A percentile compares a stretch with the other conserved stretches of the same genome.
phyloP scores from a whole-genome alignment of 2,329 filamentous ascomycete genomes.

The Dichotomopilus funicola region DNA sequence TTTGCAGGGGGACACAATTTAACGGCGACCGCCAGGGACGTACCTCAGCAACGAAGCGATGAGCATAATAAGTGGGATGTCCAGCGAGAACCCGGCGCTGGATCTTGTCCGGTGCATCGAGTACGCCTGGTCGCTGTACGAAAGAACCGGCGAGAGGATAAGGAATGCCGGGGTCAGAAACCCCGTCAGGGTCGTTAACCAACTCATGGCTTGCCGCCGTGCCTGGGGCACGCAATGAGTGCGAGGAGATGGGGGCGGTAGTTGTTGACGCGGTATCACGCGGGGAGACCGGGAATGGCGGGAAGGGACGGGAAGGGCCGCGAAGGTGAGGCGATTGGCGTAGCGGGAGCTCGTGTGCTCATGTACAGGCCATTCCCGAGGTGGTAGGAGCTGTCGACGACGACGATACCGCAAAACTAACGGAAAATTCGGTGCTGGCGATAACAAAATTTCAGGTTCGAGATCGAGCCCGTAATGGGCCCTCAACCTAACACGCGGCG shows the following conservation, averaged over 20 bases:
- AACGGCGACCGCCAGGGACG: background rate
- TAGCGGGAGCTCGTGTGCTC: background rate
- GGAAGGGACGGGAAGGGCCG: background rate
- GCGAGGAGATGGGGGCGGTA: background rate
- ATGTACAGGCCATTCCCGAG: constrained; percentile 3
- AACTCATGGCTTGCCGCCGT: constrained; percentile 29
- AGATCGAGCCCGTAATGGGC: constrained; percentile 3
- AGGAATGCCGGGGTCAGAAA: constrained; percentile 58
- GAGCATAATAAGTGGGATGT: constrained; percentile 67
- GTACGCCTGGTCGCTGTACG: constrained; percentile 59
- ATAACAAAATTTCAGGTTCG: background rate
- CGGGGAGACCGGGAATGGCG: background rate
- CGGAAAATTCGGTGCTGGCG: too few species aligned
- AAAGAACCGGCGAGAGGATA: constrained; percentile 56
- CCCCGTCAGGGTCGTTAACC: constrained; percentile 45
- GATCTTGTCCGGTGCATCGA: constrained; percentile 59
- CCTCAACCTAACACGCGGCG: background rate
- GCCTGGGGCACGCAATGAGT: background rate
- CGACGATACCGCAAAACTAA: background rate
- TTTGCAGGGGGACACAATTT: background rate
- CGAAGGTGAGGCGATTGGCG: background rate
- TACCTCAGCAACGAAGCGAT: constrained; percentile 62
- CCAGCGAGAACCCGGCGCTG: constrained; percentile 62
- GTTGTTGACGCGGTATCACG: background rate
- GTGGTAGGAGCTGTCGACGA: background rate